These are phyloP conservation scores for Dactylellina drechsleri DNA, from an alignment of 2,329 filamentous ascomycete genomes.

Conservation along the genomic window DNA sequence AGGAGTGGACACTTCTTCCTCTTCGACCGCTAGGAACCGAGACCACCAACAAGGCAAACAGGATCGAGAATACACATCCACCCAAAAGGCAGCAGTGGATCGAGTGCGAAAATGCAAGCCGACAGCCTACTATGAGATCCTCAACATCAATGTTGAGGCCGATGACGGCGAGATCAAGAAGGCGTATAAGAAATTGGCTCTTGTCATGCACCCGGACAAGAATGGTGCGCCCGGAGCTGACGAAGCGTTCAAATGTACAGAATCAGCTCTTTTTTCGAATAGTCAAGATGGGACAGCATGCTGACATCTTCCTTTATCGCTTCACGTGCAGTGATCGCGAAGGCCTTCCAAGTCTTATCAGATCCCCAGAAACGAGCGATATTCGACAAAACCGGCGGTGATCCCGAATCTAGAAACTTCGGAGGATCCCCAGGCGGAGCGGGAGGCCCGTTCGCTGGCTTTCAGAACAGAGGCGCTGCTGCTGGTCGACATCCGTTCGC, in stretches of 20 bases:
- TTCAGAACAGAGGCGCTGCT: constrained; percentile 64
- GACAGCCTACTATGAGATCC: constrained; percentile 95
- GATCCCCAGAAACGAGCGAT: constrained; percentile 92
- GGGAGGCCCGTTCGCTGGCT: constrained; percentile 73
- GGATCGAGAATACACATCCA: constrained; percentile 80
- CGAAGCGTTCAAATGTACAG: constrained; percentile 89
- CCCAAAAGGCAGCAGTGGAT: constrained; percentile 91
- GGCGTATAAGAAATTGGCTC: constrained; percentile 91
- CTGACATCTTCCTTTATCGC: constrained; percentile 2
- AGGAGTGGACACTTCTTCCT: constrained; percentile 50
- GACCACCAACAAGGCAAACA: constrained; percentile 81
- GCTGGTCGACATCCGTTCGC: constrained; percentile 69
- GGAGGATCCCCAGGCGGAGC: constrained; percentile 62
- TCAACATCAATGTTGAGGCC: constrained; percentile 75
- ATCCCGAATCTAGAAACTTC: constrained; percentile 88
- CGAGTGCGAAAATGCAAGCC: constrained; percentile 84
- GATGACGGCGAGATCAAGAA: constrained; percentile 93
- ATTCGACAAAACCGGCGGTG: constrained; percentile 88
- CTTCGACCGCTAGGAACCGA: constrained; percentile 62
- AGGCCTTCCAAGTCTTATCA: constrained; percentile 90
- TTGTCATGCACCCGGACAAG: constrained; percentile 98
- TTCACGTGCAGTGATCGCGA: constrained; percentile 73
- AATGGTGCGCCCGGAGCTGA: constrained; percentile 95
- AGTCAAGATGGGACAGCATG: not conserved
- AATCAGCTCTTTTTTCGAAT: not conserved